Evolutionary conservation across 2,329 filamentous ascomycete genomes (phyloP).

Genomic region (Xylaria sp.): DNA sequence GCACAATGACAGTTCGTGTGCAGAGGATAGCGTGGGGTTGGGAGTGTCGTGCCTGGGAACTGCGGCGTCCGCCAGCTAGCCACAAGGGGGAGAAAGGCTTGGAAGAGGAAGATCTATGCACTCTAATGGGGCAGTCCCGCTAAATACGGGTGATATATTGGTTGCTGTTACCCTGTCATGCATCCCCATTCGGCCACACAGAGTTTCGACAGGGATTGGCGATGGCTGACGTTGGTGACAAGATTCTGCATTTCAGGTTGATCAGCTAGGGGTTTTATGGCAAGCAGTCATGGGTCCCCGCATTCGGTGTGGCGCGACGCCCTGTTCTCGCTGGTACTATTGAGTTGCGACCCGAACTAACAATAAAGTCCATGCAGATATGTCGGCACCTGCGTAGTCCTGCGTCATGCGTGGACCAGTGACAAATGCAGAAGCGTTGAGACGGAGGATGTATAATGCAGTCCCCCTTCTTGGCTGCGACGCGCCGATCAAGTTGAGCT

Average conservation of each 20-base stretch:
- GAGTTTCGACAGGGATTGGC: neutral
- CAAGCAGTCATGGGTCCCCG: neutral
- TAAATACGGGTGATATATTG: neutral
- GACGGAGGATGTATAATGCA: neutral
- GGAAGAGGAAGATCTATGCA: too few relatives aligned
- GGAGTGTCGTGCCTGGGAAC: neutral
- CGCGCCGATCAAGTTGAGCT: neutral
- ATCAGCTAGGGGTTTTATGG: neutral
- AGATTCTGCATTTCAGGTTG: too few relatives aligned
- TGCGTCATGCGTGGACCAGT: neutral
- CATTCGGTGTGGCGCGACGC: neutral
- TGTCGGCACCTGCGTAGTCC: neutral
- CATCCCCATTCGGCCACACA: too few relatives aligned
- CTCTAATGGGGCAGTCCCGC: too few relatives aligned
- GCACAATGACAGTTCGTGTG: too few relatives aligned
- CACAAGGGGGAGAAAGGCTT: neutral
- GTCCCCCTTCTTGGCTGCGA: neutral
- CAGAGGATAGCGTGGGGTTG: too few relatives aligned
- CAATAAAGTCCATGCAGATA: neutral
- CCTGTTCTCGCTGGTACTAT: neutral
- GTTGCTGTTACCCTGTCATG: neutral
- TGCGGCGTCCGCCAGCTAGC: neutral
- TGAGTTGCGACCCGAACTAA: neutral
- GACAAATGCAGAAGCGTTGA: neutral
- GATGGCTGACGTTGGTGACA: too few relatives aligned